Evolutionary conservation across 805 yeast species (phyloP).

Genomic region (Ogataea trehaloabstinens): DNA sequence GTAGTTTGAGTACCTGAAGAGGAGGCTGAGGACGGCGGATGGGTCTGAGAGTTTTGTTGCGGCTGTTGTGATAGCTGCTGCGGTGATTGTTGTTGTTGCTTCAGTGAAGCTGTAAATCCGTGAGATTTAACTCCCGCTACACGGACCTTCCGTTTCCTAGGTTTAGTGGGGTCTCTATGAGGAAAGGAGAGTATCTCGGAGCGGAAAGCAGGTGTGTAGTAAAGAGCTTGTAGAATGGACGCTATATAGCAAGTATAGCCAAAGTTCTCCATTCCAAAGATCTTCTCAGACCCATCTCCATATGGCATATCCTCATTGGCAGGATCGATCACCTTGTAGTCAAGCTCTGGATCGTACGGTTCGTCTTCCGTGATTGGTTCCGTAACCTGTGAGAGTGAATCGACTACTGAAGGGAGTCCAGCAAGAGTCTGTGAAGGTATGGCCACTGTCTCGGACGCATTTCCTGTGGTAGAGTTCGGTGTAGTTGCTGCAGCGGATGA

Average conservation of each 20-base stretch:
- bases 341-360: slow-evolving; percentile 23
- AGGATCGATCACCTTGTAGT: slow-evolving; percentile 20
- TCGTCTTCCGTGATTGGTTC: slow-evolving; percentile 13
- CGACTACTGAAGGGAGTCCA: neutral
- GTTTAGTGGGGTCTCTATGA: slow-evolving; percentile 26
- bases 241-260: slow-evolving; percentile 95
- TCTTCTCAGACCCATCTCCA: slow-evolving; percentile 68
- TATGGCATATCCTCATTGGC: slow-evolving; percentile 38
- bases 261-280: slow-evolving; percentile 80
- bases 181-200: slow-evolving; percentile 51
- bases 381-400: neutral
- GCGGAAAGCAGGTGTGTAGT: slow-evolving; percentile 70
- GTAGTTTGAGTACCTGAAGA: neutral
- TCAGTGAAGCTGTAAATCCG: slow-evolving; percentile 30
- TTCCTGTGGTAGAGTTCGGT: neutral
- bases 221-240: slow-evolving; percentile 85
- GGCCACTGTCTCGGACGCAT: slow-evolving; percentile 16
- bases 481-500: neutral
- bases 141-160: slow-evolving; percentile 38
- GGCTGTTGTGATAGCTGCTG: slow-evolving; percentile 3
- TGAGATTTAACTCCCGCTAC: slow-evolving; percentile 43
- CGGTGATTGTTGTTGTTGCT: slow-evolving; percentile 14
- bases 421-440: slow-evolving; percentile 7
- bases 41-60: neutral
- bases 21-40: no score